phyloP scores from a whole-genome alignment of 306 rosid species.

The Corylus avellana region DNA sequence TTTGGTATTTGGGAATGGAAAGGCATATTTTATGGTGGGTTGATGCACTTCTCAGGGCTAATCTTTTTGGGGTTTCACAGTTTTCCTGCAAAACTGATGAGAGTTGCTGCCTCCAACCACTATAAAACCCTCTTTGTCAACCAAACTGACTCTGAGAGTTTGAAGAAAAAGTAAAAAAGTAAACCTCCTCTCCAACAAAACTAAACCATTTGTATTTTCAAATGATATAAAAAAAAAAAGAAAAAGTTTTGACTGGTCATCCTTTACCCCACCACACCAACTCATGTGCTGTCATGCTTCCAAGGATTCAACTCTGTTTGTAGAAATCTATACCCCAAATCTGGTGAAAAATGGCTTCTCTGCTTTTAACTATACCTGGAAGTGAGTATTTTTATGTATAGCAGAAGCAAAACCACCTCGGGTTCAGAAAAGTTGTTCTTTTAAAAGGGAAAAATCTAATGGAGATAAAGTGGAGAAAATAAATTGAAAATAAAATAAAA shows the following conservation, averaged over 20 bases:
- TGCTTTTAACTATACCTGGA: constrained; percentile 45
- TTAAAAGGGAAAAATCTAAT: constrained; percentile 20
- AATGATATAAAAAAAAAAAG: neutral
- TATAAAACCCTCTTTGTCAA: constrained; percentile 4
- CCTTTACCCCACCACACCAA: constrained; percentile 22
- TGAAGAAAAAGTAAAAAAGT: constrained; percentile 27
- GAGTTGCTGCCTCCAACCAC: constrained; percentile 18
- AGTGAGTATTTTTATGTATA: constrained; percentile 38
- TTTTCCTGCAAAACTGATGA: constrained; percentile 19
- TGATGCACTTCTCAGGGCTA: neutral
- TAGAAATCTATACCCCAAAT: constrained; percentile 53
- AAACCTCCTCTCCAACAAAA: constrained; percentile 18
- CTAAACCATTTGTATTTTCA: constrained; percentile 2
- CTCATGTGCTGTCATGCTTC: constrained; percentile 47
- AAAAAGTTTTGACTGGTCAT: constrained; percentile 47
- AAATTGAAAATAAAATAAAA: constrained; percentile 8
- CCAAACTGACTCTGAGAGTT: constrained; percentile 26
- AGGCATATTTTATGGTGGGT: neutral
- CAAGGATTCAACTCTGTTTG: constrained; percentile 25
- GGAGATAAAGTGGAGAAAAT: constrained; percentile 22
- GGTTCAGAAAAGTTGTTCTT: constrained; percentile 43
- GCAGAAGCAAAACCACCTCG: constrained; percentile 51
- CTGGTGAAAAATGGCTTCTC: constrained; percentile 44
- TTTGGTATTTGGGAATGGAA: neutral
- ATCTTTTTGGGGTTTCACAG: neutral